These are phyloP conservation scores for Kluyveromyces lactis DNA, from an alignment of 805 yeast genomes.

Conservation along the genomic window DNA sequence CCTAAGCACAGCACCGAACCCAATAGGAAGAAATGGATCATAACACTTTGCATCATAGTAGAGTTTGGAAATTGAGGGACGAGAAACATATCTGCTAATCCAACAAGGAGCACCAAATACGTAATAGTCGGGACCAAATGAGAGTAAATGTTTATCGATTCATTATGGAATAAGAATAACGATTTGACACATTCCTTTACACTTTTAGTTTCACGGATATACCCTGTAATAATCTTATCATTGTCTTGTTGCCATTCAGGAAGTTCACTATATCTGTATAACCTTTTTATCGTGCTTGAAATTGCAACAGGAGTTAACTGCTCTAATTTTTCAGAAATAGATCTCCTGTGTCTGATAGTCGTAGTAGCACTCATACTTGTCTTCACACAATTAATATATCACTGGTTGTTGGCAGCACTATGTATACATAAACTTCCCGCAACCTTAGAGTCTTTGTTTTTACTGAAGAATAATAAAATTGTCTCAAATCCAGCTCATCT, in stretches of 20 bases:
- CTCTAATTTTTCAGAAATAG: conserved; percentile 1
- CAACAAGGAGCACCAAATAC: conserved; percentile 21
- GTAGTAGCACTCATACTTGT: conserved; percentile 17
- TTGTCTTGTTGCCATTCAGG: conserved; percentile 73
- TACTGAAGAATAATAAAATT: too few relatives aligned
- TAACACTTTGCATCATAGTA: conserved; percentile 37
- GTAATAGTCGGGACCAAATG: conserved; percentile 43
- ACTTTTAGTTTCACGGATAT: conserved; percentile 49
- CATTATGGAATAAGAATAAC: conserved; percentile 54
- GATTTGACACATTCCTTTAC: conserved; percentile 39
- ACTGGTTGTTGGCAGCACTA: too few relatives aligned
- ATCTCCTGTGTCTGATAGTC: conserved; percentile 13
- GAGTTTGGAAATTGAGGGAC: conserved; percentile 31
- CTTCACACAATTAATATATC: too few relatives aligned
- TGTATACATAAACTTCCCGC: too few relatives aligned
- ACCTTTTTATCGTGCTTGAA: conserved; percentile 1
- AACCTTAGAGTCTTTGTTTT: too few relatives aligned
- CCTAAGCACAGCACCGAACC: conserved; percentile 55
- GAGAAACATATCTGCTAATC: conserved; percentile 22
- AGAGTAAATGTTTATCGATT: conserved; percentile 61
- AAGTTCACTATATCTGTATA: conserved; percentile 42
- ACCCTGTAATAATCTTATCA: conserved; percentile 55
- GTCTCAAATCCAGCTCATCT: too few relatives aligned
- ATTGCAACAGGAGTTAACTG: not conserved
- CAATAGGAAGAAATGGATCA: conserved; percentile 44